Conservation (phyloP, 768 basidiomycete genomes). For the Lactarius hatsudake region DNA sequence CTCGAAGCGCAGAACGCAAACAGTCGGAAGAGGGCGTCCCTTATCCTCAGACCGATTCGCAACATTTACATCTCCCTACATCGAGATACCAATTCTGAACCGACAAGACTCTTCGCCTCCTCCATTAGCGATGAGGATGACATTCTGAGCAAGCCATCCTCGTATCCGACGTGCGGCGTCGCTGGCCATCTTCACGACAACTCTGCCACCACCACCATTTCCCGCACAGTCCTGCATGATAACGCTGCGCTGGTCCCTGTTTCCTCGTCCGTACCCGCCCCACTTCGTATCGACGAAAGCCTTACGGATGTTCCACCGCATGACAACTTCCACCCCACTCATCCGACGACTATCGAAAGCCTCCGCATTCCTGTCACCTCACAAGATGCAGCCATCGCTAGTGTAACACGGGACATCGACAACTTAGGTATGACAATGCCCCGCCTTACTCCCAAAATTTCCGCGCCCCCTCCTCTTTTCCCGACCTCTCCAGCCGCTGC, state of each 20-base stretch:
- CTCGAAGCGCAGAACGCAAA: not conserved
- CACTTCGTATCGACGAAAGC: not conserved
- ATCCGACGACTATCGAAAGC: too few relatives aligned
- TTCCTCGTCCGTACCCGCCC: too few relatives aligned
- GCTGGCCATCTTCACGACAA: not conserved
- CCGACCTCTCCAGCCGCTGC: not conserved
- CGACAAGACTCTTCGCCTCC: too few relatives aligned
- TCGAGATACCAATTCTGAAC: not conserved
- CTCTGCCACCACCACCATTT: too few relatives aligned
- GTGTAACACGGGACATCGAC: too few relatives aligned
- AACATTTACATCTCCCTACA: not conserved
- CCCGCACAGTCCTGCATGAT: too few relatives aligned
- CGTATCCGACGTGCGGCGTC: not conserved
- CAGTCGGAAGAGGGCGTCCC: not conserved
- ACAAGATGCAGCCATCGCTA: not conserved
- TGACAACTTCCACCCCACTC: not conserved
- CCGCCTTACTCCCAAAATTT: not conserved
- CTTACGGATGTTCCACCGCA: not conserved
- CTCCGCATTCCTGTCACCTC: not conserved
- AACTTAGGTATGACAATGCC: not conserved
- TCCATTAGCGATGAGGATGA: too few relatives aligned
- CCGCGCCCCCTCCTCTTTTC: too few relatives aligned
- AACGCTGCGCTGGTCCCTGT: too few relatives aligned
- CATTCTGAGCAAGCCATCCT: not conserved
- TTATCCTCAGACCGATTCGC: not conserved